These are phyloP conservation scores for Escovopsis sp. DNA, from an alignment of 2,329 filamentous ascomycete species.

Conservation along the genomic window DNA sequence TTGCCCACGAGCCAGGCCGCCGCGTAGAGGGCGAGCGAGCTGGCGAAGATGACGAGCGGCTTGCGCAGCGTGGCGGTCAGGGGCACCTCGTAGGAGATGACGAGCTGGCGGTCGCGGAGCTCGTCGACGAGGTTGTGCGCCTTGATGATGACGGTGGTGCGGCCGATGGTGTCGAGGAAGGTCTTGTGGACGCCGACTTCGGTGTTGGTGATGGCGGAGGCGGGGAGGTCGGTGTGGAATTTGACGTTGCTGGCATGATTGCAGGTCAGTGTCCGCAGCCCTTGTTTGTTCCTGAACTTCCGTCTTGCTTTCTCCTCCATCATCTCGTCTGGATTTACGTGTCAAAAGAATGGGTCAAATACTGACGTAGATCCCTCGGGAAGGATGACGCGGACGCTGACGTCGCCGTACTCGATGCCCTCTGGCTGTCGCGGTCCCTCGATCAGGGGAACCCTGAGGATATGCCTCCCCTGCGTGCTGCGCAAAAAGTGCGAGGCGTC, in stretches of 20 bases:
- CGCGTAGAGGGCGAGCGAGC: slow-evolving; percentile 58
- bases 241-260: slow-evolving; percentile 50
- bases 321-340: background rate
- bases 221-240: slow-evolving; percentile 58
- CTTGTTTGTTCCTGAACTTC: background rate
- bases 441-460: slow-evolving; percentile 82
- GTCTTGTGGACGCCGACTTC: slow-evolving; percentile 57
- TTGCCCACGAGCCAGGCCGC: slow-evolving; percentile 60
- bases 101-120: slow-evolving; percentile 63
- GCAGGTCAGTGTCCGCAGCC: slow-evolving; percentile 24
- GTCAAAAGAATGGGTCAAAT: background rate
- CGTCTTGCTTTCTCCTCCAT: too few relatives aligned
- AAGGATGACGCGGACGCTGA: slow-evolving; percentile 68
- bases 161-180: slow-evolving; percentile 85
- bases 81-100: slow-evolving; percentile 81
- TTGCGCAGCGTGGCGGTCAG: slow-evolving; percentile 64
- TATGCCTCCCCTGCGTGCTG: slow-evolving; percentile 52
- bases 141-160: slow-evolving; percentile 65
- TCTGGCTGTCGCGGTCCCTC: slow-evolving; percentile 80
- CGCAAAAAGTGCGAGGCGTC: slow-evolving; percentile 65
- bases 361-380: slow-evolving; percentile 80
- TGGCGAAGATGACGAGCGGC: slow-evolving; percentile 65
- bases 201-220: slow-evolving; percentile 42
- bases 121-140: slow-evolving; percentile 85
- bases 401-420: slow-evolving; percentile 70